Base-by-base conservation (phyloP, 768 basidiomycete genomes). In the Xerocomus brunneocitrinus region DNA sequence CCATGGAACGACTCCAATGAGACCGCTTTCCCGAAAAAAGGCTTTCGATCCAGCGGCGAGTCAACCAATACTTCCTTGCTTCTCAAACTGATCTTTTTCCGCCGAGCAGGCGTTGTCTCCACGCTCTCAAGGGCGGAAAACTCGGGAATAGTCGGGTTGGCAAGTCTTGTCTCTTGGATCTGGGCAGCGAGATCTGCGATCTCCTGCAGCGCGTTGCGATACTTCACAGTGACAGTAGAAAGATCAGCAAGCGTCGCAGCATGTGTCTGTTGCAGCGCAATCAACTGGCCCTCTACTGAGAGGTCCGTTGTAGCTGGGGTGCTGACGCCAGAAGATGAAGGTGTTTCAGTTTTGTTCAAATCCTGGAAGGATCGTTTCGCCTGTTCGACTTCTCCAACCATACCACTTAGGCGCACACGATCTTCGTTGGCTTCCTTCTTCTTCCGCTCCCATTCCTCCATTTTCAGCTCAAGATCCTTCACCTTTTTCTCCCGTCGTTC, bases 131-230 rank as follows among this genome's bases (percentile, higher is more conserved):
- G 46, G 25, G 65, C 56, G 13, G 74, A 69, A 19, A 74, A 67
- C 46, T 83, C 81, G 7, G 72, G 66, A 38, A 73, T 63, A 19
- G 67, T 59, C 8, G 78, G 67, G 57, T 78, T 81, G 60, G 75
- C 79, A 42, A 93, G 80, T 61, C 87, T 91, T 8, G 83, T 80
- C 66, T 95, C 95, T 63, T 94, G 83, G 31, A 95, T 84, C 68
- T 97, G 92, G n/a, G 84, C 80, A 16, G 87, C 86, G 38, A 99
- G 80, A 62, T 95, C 92, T n/a, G 89, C 88, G 54, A 99, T 95
- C 69, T 95, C 91, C 46, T 82, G 81, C 30, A 98, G 78, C 16
- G 95, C 90, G 55, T 95, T 89, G 30, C 85, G 84, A 65, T 95
- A 98, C 69, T 95, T 95, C 50, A 74, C 70, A 1, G 87, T 84